These are phyloP conservation scores for Brassica hybrid DNA, from an alignment of 441 rosid genomes.

Conservation along the genomic window DNA sequence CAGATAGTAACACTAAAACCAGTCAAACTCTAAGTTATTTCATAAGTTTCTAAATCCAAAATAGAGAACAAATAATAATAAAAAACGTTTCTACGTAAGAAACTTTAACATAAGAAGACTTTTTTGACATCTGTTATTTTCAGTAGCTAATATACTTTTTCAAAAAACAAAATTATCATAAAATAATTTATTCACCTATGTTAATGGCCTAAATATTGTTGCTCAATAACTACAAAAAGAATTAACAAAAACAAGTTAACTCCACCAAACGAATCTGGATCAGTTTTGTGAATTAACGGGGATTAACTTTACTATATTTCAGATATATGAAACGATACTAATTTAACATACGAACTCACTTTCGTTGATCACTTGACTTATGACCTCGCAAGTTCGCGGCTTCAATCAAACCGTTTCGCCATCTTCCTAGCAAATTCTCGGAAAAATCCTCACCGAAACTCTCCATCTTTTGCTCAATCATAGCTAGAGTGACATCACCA, in stretches of 20 bases:
- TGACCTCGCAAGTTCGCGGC: background rate
- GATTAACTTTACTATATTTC: background rate
- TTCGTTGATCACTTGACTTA: background rate
- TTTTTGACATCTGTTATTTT: too few species aligned
- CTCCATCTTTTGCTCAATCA: background rate
- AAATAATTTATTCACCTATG: background rate
- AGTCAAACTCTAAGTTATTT: too few species aligned
- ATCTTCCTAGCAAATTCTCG: background rate
- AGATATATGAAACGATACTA: background rate
- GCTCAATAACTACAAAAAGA: too few species aligned
- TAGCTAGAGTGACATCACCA: background rate
- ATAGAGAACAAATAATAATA: too few species aligned
- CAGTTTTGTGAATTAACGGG: background rate
- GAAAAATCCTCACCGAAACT: background rate
- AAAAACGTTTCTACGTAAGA: too few species aligned
- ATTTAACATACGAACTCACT: background rate
- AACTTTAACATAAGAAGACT: too few species aligned
- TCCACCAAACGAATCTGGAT: background rate
- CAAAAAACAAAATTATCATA: too few species aligned
- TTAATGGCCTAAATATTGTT: background rate
- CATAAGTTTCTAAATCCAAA: too few species aligned
- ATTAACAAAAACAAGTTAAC: too few species aligned
- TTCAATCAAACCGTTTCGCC: background rate
- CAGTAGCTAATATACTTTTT: too few species aligned
- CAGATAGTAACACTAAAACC: too few species aligned